Evolutionary conservation across 345 rosid species (phyloP).

Genomic region (Boechera divaricarpa): DNA sequence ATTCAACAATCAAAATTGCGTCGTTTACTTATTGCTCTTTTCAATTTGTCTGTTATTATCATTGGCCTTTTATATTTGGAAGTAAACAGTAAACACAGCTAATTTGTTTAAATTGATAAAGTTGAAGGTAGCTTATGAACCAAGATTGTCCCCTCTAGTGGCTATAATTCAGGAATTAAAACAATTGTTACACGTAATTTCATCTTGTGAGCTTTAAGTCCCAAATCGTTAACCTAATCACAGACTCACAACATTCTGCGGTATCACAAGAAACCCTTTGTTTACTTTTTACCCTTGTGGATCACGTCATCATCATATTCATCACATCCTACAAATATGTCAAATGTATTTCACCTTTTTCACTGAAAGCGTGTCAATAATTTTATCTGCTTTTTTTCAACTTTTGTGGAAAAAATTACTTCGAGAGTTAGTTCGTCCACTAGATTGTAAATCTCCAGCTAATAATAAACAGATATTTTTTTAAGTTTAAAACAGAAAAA

Average conservation of each 20-base stretch:
- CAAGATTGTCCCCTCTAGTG: conserved; percentile 30
- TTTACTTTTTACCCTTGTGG: background rate
- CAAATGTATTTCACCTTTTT: background rate
- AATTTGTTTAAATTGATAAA: background rate
- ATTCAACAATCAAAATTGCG: conserved; percentile 3
- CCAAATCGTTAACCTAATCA: conserved; percentile 41
- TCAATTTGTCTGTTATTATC: conserved; percentile 22
- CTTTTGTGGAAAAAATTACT: background rate
- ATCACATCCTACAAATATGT: background rate
- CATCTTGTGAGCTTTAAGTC: conserved; percentile 23
- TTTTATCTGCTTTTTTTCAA: background rate
- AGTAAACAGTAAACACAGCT: background rate
- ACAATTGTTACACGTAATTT: conserved; percentile 2
- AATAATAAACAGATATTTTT: too few species aligned
- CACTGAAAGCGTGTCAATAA: background rate
- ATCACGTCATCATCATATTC: background rate
- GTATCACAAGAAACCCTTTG: conserved; percentile 31
- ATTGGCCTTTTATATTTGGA: conserved; percentile 21
- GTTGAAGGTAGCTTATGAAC: conserved; percentile 23
- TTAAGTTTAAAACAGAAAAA: too few species aligned
- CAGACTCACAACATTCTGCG: conserved; percentile 23
- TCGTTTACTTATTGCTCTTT: conserved; percentile 30
- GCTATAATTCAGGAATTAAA: conserved; percentile 12
- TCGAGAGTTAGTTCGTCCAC: background rate
- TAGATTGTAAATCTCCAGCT: too few species aligned